These are phyloP conservation scores for Phaeosphaeria sp. DNA, from an alignment of 2,329 filamentous ascomycete species.

Conservation along the genomic window DNA sequence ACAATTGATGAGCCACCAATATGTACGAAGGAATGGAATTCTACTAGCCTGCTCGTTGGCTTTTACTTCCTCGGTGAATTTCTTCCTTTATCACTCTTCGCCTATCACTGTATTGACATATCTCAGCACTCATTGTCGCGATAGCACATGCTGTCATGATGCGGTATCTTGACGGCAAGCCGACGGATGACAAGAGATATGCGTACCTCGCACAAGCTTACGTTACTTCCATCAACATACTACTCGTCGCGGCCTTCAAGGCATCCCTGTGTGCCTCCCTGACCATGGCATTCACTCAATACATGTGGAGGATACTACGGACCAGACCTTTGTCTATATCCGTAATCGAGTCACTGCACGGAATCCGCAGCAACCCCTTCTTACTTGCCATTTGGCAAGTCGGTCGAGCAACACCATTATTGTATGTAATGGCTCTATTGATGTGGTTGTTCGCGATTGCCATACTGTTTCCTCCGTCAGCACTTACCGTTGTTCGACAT, in stretches of 20 bases:
- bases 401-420: neutral
- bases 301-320: neutral
- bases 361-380: neutral
- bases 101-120: neutral
- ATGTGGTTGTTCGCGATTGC: neutral
- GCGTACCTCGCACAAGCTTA: neutral
- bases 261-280: neutral
- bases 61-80: neutral
- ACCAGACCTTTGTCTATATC: neutral
- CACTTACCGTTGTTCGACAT: neutral
- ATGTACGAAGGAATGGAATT: too few relatives aligned
- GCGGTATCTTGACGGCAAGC: neutral
- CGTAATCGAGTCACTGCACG: neutral
- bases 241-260: neutral
- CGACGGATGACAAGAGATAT: neutral
- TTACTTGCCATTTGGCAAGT: neutral
- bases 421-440: neutral
- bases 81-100: neutral
- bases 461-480: neutral
- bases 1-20: too few relatives aligned
- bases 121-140: neutral
- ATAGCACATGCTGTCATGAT: neutral
- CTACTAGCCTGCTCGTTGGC: neutral
- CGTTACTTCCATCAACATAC: neutral
- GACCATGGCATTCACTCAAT: neutral